Evolutionary conservation across 805 yeast genomes (phyloP).

Genomic region (Tanozyma kutaoensis): DNA sequence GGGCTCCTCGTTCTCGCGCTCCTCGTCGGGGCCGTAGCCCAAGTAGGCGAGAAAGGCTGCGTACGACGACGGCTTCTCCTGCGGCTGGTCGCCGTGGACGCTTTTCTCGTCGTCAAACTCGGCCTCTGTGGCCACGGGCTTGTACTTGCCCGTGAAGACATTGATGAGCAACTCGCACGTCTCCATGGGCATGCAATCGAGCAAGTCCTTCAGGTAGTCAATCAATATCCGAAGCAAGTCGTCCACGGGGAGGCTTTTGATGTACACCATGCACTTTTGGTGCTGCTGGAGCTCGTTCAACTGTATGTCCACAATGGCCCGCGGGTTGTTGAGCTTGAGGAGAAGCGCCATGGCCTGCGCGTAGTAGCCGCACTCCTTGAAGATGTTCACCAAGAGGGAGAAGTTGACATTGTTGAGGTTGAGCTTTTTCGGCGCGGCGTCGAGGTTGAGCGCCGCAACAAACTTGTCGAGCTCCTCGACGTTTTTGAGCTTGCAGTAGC

Average conservation of each 20-base stretch:
- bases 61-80: slow-evolving; percentile 1
- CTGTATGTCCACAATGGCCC: slow-evolving; percentile 62
- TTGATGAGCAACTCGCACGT: slow-evolving; percentile 75
- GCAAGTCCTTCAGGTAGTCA: slow-evolving; percentile 48
- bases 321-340: slow-evolving; percentile 58
- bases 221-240: slow-evolving; percentile 64
- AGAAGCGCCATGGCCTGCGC: slow-evolving; percentile 60
- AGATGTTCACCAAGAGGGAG: slow-evolving; percentile 50
- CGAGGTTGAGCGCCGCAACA: slow-evolving; percentile 26
- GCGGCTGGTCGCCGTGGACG: too few species aligned
- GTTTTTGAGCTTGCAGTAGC: slow-evolving; percentile 65
- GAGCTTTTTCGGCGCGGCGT: slow-evolving; percentile 1
- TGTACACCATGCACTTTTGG: slow-evolving; percentile 45
- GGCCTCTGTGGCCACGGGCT: slow-evolving; percentile 22
- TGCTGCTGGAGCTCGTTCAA: slow-evolving; percentile 53
- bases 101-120: too few species aligned
- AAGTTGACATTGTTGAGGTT: slow-evolving; percentile 29
- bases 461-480: slow-evolving; percentile 44
- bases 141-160: slow-evolving; percentile 78
- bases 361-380: slow-evolving; percentile 59
- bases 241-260: slow-evolving; percentile 57
- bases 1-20: slow-evolving; percentile 16
- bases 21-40: slow-evolving; percentile 1
- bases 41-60: slow-evolving; percentile 7
- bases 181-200: slow-evolving; percentile 61